Conservation (phyloP, 164 flowering plant species). For the Warburgia ugandensis region DNA sequence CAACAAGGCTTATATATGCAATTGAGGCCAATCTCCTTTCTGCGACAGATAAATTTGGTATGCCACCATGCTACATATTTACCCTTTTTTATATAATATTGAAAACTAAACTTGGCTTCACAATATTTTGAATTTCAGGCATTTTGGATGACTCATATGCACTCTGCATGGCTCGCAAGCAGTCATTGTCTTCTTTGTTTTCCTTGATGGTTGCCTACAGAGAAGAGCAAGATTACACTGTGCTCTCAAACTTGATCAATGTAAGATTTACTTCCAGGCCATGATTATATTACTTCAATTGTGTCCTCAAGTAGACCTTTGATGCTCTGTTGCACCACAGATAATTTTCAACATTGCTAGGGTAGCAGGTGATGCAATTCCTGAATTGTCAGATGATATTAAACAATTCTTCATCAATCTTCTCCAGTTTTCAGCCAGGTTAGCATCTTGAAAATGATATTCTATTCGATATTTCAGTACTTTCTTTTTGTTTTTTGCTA, state of each 20-base stretch:
- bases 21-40: conserved; percentile 51
- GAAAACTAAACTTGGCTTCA: too few species aligned
- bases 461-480: neutral
- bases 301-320: conserved; percentile 1
- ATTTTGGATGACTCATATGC: conserved; percentile 88
- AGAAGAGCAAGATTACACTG: conserved; percentile 79
- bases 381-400: conserved; percentile 41
- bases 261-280: conserved; percentile 32
- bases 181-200: conserved; percentile 67
- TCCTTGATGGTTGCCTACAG: conserved; percentile 75
- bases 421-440: conserved; percentile 76
- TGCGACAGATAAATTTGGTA: conserved; percentile 88
- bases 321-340: conserved; percentile 27
- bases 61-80: too few species aligned
- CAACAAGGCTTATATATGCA: conserved; percentile 66
- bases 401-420: conserved; percentile 62
- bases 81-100: too few species aligned
- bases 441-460: conserved; percentile 16
- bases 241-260: conserved; percentile 65
- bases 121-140: conserved; percentile 34
- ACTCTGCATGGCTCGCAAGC: conserved; percentile 72
- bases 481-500: neutral
- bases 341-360: conserved; percentile 53
- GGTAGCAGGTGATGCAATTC: conserved; percentile 73
- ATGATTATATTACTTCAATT: conserved; percentile 1